Base-by-base conservation (phyloP, 2,329 filamentous ascomycete genomes). In the Colletotrichum horii region DNA sequence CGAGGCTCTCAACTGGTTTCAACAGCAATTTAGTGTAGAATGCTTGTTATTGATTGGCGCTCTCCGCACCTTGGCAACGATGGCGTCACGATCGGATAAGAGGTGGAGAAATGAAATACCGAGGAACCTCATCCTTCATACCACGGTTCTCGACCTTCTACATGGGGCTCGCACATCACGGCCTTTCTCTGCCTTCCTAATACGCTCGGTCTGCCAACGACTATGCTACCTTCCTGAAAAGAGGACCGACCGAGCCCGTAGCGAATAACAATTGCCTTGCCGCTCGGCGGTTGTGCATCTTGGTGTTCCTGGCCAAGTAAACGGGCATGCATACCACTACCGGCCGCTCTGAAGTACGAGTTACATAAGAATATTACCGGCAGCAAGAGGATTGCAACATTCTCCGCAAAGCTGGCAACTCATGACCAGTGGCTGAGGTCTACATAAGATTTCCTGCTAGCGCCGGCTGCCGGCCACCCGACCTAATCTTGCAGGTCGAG, bases 141-240 rank as follows among this genome's bases (percentile, higher is more conserved):
- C 61, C 36, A n/a, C 26, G 24, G 55, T 62, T 19, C 61, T 55
- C 55, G 43, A 26, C 22, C 43, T 62, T 28, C 58, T 61, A 26
- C 28, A n/a, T 61, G 11, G 19, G 26, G 19, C 28, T 61, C 43
- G 43, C 43, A 52, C 43, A 52, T 61, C 28, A 61, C 24, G 34
- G 32, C 22, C 19, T 32, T 12, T 4, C 19, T 64, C 6, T 26
- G 61, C 61, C 70, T 76, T 74, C 65, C 74, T 69, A 69, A 74
- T 76, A 66, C 70, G 70, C 58, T 65, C 56, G 32, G 43, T 16
- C 26, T 52, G 43, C 38, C 11, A 30, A 19, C 64, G 14, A 60
- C 32, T 28, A 32, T 74, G 64, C 64, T 76, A 76, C 70, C 70
- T 71, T 71, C 72, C 70, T 22, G 28, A 74, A 74, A n/a, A 24